Conservation (phyloP, 2,329 filamentous ascomycete species). For the Venturia aucupariae region DNA sequence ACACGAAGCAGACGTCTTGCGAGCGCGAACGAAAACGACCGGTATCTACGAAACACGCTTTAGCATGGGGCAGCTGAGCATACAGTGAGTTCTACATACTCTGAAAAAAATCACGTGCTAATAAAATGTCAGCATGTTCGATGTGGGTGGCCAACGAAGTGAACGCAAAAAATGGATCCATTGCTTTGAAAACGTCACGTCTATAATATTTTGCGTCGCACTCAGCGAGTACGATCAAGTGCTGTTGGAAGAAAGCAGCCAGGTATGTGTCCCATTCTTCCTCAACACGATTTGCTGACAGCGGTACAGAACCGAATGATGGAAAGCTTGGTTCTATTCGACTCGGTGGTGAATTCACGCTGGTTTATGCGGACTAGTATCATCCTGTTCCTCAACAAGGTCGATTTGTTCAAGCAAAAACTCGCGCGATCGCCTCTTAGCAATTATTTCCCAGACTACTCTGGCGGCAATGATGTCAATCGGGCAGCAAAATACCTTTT, state of each 20-base stretch:
- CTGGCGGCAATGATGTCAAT: conserved; percentile 94
- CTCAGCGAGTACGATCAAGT: conserved; percentile 98
- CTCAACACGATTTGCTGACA: conserved; percentile 18
- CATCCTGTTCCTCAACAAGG: conserved; percentile 97
- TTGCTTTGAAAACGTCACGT: conserved; percentile 98
- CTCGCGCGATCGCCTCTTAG: conserved; percentile 78
- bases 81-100: conserved; percentile 62
- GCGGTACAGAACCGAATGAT: conserved; percentile 86
- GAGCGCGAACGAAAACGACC: conserved; percentile 94
- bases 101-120: conserved; percentile 21
- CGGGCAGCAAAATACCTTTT: conserved; percentile 95
- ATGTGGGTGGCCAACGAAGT: conserved; percentile 92
- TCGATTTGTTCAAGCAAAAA: conserved; percentile 96
- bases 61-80: conserved; percentile 96
- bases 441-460: conserved; percentile 97
- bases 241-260: conserved; percentile 89
- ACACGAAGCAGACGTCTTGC: conserved; percentile 86
- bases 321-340: conserved; percentile 92
- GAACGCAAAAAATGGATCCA: conserved; percentile 99
- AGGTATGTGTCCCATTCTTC: conserved; percentile 48
- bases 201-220: conserved; percentile 98
- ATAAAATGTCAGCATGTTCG: conserved; percentile 72
- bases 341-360: conserved; percentile 95
- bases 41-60: conserved; percentile 99
- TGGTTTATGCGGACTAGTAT: conserved; percentile 99